phyloP scores from a whole-genome alignment of 257 asterid genomes.

The Nemophila menziesii region DNA sequence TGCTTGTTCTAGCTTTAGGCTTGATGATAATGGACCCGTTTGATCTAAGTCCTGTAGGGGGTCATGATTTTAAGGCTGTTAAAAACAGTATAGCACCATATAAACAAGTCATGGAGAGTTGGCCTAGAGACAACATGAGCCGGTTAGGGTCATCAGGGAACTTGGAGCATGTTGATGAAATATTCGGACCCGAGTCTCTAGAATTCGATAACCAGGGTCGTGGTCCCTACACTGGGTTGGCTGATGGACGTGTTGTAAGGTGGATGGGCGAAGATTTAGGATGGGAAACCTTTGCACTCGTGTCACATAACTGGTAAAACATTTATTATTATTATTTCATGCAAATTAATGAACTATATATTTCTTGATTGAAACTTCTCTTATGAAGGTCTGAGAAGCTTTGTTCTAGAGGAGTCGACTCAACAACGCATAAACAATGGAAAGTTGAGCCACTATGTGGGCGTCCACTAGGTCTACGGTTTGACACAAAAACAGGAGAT shows the following conservation, averaged over 20 bases:
- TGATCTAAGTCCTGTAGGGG: conserved; percentile 66
- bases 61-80: conserved; percentile 57
- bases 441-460: conserved; percentile 61
- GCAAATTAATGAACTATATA: not conserved
- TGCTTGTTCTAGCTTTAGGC: conserved; percentile 30
- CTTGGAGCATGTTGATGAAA: conserved; percentile 49
- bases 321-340: not conserved
- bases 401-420: conserved; percentile 51
- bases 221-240: conserved; percentile 86
- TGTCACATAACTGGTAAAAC: conserved; percentile 60
- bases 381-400: conserved; percentile 47
- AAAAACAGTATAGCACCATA: conserved; percentile 59
- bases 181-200: conserved; percentile 79
- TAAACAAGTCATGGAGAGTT: conserved; percentile 47
- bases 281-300: conserved; percentile 83
- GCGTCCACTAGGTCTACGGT: conserved; percentile 79
- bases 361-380: not conserved
- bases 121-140: conserved; percentile 64
- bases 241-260: conserved; percentile 82
- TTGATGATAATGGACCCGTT: conserved; percentile 60
- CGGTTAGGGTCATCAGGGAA: conserved; percentile 44
- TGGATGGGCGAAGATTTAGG: conserved; percentile 68
- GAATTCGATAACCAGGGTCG: conserved; percentile 63
- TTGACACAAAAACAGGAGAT: conserved; percentile 47
- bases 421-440: conserved; percentile 77